Evolutionary conservation across 2,329 filamentous ascomycete genomes (phyloP), one percentile per base, ranked within the genome.

Genomic region (Ophiobolus disseminans): DNA sequence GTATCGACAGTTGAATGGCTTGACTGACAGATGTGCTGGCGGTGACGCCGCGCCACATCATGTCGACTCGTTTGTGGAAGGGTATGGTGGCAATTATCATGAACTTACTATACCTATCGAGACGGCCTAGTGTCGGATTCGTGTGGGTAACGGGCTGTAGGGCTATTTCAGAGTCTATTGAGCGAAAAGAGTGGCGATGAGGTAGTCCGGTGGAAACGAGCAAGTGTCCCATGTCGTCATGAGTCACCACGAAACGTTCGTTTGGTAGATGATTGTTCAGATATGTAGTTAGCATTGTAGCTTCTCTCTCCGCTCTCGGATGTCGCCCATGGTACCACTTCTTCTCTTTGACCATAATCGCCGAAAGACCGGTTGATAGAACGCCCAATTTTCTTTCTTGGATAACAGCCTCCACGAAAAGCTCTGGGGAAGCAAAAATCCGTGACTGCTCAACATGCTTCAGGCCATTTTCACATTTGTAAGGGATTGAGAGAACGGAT

Each of bases 211-310:
- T 35, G 14, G 26, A 16, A 5, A 47, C 21, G 14, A 47, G 14
- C 9, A 41, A 10, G 10, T 38, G 22, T 7, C 42, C 32, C 11
- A 23, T 9, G 17, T 16, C 25, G 22, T 32, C 14, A 14, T 39
- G 42, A 13, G 11, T 45, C 22, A 50, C 30, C 2, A 50, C 19
- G 32, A 45, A 50, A 4, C 47, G 40, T 32, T 49, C 46, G 20
- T 49, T 43, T 17, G 46, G 46, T 22, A 49, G 28, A 8, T 37
- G 39, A 17, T 44, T 26, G 21, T 25, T 16, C 6, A 49, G 25
- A 26, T 17, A 28, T 25, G 11, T 39, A 3, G 32, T 25, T 35
- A 49, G 16, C 7, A 8, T 13, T 28, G 32, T 39, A 10, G 34
- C 46, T n/a, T 42, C 31, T 14, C 34, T 39, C 32, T 38, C 34